Base-by-base conservation (phyloP, 495 filamentous ascomycete genomes). In the Clavariopsis aquatica region DNA sequence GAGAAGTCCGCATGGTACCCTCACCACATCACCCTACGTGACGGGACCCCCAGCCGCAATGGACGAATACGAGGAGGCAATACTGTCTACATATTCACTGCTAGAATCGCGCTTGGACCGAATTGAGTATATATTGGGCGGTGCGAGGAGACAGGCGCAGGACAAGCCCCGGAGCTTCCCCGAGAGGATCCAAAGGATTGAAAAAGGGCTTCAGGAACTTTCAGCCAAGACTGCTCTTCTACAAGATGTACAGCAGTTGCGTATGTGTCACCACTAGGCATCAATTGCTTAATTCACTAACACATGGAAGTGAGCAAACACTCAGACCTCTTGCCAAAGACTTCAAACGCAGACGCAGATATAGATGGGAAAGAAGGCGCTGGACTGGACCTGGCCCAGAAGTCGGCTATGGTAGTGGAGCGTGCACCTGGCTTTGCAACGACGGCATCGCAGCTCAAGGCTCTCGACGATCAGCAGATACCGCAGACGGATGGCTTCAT, bases 361-460 rank as follows among this genome's bases (percentile, higher is more conserved):
- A 17, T 17, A 20, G 43, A 52, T 41, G 52, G 38, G 31, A 51
- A 43, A 29, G 52, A 58, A 1, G 52, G 41, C 20, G 45, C 57
- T 17, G 62, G 45, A 0, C 62, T 62, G 4, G 54, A 68, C 59
- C 75, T 31, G 58, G 72, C 19, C 74, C 52, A 84, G 45, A 75
- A 85, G 10, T 74, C 85, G 57, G 85, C 90, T 17, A 89, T 91
- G 9, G 80, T 97, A 31, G 83, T 94, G 23, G 83, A 91, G 27
- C 86, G 87, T 47, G 89, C 89, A 0, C 81, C 89, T 15, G 81
- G 84, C 1, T 96, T 89, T 76, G 87, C 88, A 19, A 82, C 87
- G 22, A 91, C 87, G 0, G 86, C 88, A 6, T 96, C 92, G 0
- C 86, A 86, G 9, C 83, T 96, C 8, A 88, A 87, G n/a, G 88